Percentiles rank a stretch among this genome's conserved stretches.
Conservation (phyloP, 2,329 filamentous ascomycete species). For the Cercospora zeae-maydis region DNA sequence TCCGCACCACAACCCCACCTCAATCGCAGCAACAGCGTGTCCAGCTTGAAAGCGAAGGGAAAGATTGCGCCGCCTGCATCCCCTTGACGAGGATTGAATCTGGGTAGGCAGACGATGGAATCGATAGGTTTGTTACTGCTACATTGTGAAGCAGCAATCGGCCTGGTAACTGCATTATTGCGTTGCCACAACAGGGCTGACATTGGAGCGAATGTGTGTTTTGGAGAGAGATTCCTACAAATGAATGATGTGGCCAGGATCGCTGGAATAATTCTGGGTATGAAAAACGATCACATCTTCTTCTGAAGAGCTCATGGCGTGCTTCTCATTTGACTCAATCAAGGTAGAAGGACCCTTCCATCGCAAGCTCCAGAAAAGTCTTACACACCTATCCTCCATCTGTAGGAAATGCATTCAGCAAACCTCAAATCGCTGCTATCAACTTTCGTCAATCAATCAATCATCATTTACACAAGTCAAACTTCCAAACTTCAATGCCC, state of each 20-base stretch:
- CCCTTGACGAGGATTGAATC: neutral
- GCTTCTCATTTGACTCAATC: neutral
- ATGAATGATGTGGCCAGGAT: neutral
- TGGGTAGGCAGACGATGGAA: neutral
- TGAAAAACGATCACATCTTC: neutral
- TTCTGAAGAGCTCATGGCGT: neutral
- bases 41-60: conserved; percentile 1
- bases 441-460: neutral
- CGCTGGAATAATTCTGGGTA: neutral
- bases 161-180: neutral
- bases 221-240: neutral
- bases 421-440: neutral
- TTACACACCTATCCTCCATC: neutral
- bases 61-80: neutral
- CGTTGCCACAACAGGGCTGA: neutral
- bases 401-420: neutral
- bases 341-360: no score
- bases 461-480: neutral
- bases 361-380: no score
- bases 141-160: neutral
- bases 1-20: conserved; percentile 8
- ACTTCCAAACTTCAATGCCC: conserved; percentile 38
- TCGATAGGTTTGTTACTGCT: neutral
- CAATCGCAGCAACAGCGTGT: conserved; percentile 8
- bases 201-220: neutral